Evolutionary conservation across 1,284 basidiomycete species (phyloP), one percentile per base, ranked within the genome.

Genomic region (Papiliotrema laurentii): DNA sequence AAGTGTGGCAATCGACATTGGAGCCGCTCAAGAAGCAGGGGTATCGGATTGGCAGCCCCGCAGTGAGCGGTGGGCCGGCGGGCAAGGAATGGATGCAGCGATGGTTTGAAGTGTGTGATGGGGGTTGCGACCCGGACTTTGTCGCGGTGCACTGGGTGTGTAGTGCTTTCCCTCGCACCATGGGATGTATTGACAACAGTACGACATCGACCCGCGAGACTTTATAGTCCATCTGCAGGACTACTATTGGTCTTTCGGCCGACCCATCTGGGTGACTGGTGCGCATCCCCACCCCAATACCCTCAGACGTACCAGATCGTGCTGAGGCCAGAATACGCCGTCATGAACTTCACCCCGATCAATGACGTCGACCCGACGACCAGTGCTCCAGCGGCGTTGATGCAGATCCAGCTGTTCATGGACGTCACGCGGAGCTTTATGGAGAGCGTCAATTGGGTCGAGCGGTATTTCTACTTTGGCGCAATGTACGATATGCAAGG

Each of bases 231-330:
- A 82, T 62, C 66, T 84, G 31, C 64, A 65, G 13, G 60, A 76
- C 5, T 82, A 80, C 68, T 72, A 86, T 64, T 61, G 69, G 26
- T 74, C 74, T 0, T 87, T 82, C 65, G 56, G 71, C 22, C 63
- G 69, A 47, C 74, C 75, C 14, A 76, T 89, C 47, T 79, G 76
- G 78, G 69, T 86, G 46, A 87, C 86, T 4, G 87, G 89, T 66
- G 82, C 79, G 61, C 84, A 83, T 54, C 81, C 81, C 72, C 6
- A 5, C n/a, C 44, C 41, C 16, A 19, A 11, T 14, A 50, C 30
- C 31, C 7, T 44, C 31, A 11, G 10, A 14, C 26, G 19, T 45
- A 13, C 19, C 24, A 25, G 33, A 22, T n/a, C n/a, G n/a, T n/a
- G n/a, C n/a, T 14, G 30, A 33, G 25, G 21, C 9, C 51, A 65